phyloP scores from a whole-genome alignment of 2,329 filamentous ascomycete genomes.

The Phaeophleospora eucalypticola region DNA sequence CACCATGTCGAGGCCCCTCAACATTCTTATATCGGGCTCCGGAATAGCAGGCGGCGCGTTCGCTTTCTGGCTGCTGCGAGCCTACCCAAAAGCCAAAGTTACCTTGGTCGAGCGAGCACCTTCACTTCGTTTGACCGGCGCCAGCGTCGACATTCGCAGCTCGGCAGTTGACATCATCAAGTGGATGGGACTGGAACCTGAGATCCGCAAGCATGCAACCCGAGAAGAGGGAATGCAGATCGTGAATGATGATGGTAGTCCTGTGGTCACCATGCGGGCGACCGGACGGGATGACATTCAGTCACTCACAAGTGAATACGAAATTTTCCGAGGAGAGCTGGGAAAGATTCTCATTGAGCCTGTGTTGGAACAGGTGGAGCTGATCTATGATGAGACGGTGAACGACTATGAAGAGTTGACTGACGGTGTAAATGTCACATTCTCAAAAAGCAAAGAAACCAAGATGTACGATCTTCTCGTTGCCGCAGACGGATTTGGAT shows the following conservation, averaged over 20 bases:
- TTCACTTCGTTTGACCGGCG: conserved; percentile 21
- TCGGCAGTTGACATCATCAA: conserved; percentile 36
- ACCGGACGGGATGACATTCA: conserved; percentile 34
- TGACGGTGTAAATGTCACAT: conserved; percentile 39
- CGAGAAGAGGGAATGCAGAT: conserved; percentile 32
- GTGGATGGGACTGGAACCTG: conserved; percentile 32
- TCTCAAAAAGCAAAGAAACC: conserved; percentile 36
- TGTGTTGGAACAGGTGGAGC: conserved; percentile 38
- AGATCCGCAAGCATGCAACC: conserved; percentile 25
- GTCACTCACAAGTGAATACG: conserved; percentile 35
- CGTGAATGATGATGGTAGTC: conserved; percentile 25
- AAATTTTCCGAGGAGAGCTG: conserved; percentile 37
- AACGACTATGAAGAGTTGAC: conserved; percentile 14
- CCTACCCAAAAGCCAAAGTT: conserved; percentile 13
- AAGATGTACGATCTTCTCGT: conserved; percentile 48
- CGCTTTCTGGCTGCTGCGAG: conserved; percentile 25
- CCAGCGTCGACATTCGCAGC: conserved; percentile 35
- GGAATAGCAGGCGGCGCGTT: conserved; percentile 23
- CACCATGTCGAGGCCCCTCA: background rate
- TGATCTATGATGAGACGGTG: conserved; percentile 40
- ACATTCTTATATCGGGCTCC: conserved; percentile 24
- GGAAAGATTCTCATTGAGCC: conserved; percentile 32
- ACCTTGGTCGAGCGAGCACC: conserved; percentile 31
- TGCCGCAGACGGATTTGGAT: conserved; percentile 47
- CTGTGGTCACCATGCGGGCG: conserved; percentile 30